Evolutionary conservation across 495 filamentous ascomycete genomes (phyloP), one percentile per base, ranked within the genome.

Genomic region (Podospora didyma): DNA sequence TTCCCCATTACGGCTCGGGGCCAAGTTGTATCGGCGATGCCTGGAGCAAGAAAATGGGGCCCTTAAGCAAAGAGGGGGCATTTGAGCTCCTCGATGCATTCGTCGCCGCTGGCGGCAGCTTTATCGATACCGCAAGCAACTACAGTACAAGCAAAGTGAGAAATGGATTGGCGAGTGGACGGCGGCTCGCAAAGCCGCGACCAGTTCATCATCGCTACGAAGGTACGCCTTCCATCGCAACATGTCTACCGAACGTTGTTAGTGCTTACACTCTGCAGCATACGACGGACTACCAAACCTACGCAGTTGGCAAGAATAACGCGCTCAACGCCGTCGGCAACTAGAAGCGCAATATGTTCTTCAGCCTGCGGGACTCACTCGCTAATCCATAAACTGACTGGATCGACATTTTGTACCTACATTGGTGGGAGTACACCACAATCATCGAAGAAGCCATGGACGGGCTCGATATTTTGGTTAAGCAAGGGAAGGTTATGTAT

Each of bases 91-190:
- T 89, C 24, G 85, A 88, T 62, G 73, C 64, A 51, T 86, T 74
- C 71, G 74, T 79, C 48, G 31, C 5, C 9, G n/a, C 14, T 16
- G 39, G 39, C 1, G 86, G 86, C 24, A 88, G 88, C 70, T 87
- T 89, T 72, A 86, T 89, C 62, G 86, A 89, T 59, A 88, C 84
- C 2, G 78, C 83, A 28, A 86, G 82, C 61, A 76, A 70, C 65
- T 90, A 90, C 84, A 89, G 57, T 60, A 69, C 34, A 84, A 78
- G 47, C 62, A 88, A 54, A 85, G 82, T 7, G 87, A 89, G 62
- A 55, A 57, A 12, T 85, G 81, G 80, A 62, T 90, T 21, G 87
- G 87, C 23, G 86, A 87, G 60, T 76, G 37, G 57, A 78, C 89
- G 73, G 62, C 73, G 7, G 39, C 63, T n/a, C 71, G 76, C 14